A percentile compares a stretch with the other conserved stretches of the same genome.
Conservation (phyloP, 768 basidiomycete species). For the Xerocomellus amylosporus region DNA sequence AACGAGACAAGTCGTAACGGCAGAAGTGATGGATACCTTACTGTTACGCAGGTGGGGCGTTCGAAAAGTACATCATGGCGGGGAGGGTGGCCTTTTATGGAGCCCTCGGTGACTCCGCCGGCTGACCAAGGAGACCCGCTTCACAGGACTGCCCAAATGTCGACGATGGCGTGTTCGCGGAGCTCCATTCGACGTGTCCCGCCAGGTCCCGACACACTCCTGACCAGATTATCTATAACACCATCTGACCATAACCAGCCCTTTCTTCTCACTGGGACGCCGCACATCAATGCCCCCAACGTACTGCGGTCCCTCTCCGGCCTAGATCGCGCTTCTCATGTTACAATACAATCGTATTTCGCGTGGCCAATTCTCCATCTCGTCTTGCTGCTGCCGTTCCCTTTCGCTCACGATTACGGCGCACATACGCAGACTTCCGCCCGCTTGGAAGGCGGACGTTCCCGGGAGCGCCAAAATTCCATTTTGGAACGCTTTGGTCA, state of each 20-base stretch:
- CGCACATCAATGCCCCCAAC: background rate
- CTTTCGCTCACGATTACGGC: slow-evolving; percentile 36
- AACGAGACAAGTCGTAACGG: slow-evolving; percentile 4
- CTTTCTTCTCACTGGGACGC: slow-evolving; percentile 10
- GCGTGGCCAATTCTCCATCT: background rate
- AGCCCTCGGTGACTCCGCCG: background rate
- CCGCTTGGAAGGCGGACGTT: slow-evolving; percentile 63
- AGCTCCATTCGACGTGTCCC: background rate
- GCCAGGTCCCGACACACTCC: background rate
- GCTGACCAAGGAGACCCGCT: background rate
- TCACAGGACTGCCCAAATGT: background rate
- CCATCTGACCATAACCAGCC: slow-evolving; percentile 12
- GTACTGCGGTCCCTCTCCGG: background rate
- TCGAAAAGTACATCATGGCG: background rate
- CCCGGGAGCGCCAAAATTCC: slow-evolving; percentile 84
- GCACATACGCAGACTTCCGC: slow-evolving; percentile 61
- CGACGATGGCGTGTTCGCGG: slow-evolving; percentile 3
- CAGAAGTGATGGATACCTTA: slow-evolving; percentile 12
- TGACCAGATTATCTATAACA: slow-evolving; percentile 1
- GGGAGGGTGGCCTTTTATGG: background rate
- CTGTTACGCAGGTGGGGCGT: background rate
- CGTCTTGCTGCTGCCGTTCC: background rate
- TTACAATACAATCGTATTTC: background rate
- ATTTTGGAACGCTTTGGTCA: slow-evolving; percentile 62
- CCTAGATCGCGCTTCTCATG: background rate